Evolutionary conservation across 225 moss, liverwort and hornwort genomes (phyloP).

Genomic region (Anthoceros angustus): DNA sequence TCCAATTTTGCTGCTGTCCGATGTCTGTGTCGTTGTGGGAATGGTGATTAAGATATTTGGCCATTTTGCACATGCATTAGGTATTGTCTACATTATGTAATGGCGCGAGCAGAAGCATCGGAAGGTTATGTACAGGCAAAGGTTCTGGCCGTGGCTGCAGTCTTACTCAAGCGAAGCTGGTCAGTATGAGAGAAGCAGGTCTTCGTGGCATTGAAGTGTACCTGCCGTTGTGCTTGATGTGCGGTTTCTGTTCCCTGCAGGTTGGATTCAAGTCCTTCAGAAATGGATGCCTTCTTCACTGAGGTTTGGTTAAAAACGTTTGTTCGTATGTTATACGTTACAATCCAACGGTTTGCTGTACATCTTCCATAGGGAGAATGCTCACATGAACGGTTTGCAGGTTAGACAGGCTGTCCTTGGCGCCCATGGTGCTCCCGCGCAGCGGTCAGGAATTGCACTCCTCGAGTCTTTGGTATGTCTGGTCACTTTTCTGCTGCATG

Average conservation of each 20-base stretch:
- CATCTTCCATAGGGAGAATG: not conserved
- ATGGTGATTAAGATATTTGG: not conserved
- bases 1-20: no score
- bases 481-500: not conserved
- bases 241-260: constrained; percentile 22
- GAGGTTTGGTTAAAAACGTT: constrained; percentile 32
- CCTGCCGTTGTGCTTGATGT: not conserved
- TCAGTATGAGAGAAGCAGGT: constrained; percentile 16
- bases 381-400: constrained; percentile 23
- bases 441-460: constrained; percentile 84
- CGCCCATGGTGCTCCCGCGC: constrained; percentile 85
- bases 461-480: constrained; percentile 60
- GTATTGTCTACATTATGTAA: constrained; percentile 96
- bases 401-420: constrained; percentile 83
- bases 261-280: constrained; percentile 77
- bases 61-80: constrained; percentile 17
- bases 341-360: not conserved
- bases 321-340: not conserved
- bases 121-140: constrained; percentile 92
- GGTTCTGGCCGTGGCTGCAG: constrained; percentile 94
- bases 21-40: not conserved
- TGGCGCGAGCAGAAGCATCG: constrained; percentile 80
- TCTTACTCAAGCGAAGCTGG: constrained; percentile 94
- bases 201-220: no score
- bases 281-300: constrained; percentile 73